A percentile compares a stretch with the other conserved stretches of the same genome.
These are phyloP conservation scores for Aegilops umbellulata DNA, from an alignment of 176 grass and related monocot genomes.

Conservation along the genomic window DNA sequence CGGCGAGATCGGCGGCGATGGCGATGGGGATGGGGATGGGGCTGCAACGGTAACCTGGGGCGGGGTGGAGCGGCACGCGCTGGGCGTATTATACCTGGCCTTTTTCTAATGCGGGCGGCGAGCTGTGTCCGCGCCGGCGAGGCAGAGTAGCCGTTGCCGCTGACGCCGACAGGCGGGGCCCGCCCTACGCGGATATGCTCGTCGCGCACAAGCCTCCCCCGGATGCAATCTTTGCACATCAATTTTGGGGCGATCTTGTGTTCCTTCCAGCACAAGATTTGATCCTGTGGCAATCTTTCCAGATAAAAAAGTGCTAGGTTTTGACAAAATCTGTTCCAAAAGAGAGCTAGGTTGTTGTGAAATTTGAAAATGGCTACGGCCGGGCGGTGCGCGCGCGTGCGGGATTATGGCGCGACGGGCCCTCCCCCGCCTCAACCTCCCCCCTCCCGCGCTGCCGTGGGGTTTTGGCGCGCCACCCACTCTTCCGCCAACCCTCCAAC, in stretches of 20 bases:
- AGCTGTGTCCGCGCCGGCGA: background rate
- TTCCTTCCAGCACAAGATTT: background rate
- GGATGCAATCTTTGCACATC: background rate
- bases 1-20: background rate
- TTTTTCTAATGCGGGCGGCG: background rate
- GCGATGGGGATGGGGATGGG: background rate
- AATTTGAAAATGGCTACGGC: background rate
- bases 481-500: too few species aligned
- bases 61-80: too few species aligned
- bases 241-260: background rate
- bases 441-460: too few species aligned
- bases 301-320: background rate
- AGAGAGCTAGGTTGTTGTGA: background rate
- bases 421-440: too few species aligned
- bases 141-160: background rate
- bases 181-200: background rate
- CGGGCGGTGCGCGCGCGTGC: too few species aligned
- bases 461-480: too few species aligned
- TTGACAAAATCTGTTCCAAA: background rate
- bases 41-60: background rate
- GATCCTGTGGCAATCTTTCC: background rate
- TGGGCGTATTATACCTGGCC: background rate
- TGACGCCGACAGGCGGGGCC: background rate
- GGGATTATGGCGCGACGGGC: background rate
- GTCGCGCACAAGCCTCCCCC: too few species aligned